Percentiles rank a stretch among this genome's conserved stretches.
These are phyloP conservation scores for Mortierella sp. DNA, from an alignment of 371 early-diverging fungal species.

Conservation along the genomic window DNA sequence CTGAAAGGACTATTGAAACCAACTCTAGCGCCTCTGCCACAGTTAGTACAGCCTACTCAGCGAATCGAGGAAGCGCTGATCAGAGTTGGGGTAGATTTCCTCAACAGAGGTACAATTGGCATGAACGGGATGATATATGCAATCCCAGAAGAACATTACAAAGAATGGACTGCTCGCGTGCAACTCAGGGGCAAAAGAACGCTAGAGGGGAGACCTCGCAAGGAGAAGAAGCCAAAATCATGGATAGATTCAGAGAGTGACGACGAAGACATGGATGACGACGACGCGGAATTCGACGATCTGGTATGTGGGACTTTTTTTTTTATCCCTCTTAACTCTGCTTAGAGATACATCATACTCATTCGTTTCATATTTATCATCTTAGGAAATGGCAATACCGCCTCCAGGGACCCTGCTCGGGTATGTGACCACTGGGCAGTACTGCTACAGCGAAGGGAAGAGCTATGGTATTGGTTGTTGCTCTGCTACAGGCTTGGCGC, in stretches of 20 bases:
- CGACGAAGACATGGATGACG: constrained; percentile 23
- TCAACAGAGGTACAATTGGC: constrained; percentile 32
- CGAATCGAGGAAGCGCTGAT: constrained; percentile 42
- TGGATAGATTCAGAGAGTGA: constrained; percentile 42
- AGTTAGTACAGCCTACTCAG: background rate
- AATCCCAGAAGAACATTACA: constrained; percentile 39
- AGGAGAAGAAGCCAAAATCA: constrained; percentile 32
- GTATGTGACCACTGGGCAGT: constrained; percentile 79
- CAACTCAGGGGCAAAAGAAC: constrained; percentile 44
- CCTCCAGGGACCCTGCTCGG: constrained; percentile 67
- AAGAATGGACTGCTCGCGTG: constrained; percentile 26
- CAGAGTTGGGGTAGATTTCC: constrained; percentile 42
- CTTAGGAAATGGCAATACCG: constrained; percentile 43
- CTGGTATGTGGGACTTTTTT: constrained; percentile 16
- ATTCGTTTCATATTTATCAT: background rate
- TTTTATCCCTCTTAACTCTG: background rate
- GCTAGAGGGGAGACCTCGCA: constrained; percentile 27
- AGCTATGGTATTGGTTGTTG: constrained; percentile 75
- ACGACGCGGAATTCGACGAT: constrained; percentile 32
- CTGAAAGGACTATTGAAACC: constrained; percentile 20
- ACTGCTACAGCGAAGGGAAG: constrained; percentile 73
- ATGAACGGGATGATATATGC: constrained; percentile 55
- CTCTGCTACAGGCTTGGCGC: constrained; percentile 58
- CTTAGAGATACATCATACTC: background rate
- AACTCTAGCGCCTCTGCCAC: background rate